Conservation (phyloP, 345 rosid species). For the Excoecaria agallocha region DNA sequence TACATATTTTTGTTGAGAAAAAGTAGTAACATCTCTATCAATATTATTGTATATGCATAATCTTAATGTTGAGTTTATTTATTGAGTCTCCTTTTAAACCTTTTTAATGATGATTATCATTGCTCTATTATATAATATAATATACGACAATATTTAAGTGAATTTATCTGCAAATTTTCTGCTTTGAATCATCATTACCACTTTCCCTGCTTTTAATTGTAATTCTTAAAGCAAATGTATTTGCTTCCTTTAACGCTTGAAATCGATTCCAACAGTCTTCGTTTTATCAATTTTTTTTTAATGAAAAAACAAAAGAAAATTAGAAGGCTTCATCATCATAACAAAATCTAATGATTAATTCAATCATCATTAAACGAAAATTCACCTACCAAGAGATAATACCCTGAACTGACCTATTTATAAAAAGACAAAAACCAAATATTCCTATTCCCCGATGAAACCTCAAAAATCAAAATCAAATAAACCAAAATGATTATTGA, state of each 20-base stretch:
- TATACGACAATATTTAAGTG: neutral
- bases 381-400: constrained; percentile 10
- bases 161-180: neutral
- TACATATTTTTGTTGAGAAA: no score
- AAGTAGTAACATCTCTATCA: no score
- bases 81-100: no score
- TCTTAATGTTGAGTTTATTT: no score
- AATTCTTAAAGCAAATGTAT: neutral
- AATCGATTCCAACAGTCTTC: neutral
- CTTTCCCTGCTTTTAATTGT: neutral
- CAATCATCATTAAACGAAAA: constrained; percentile 10
- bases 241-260: neutral
- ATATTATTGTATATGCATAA: no score
- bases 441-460: no score
- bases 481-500: no score
- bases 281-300: neutral
- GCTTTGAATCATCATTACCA: neutral
- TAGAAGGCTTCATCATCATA: neutral
- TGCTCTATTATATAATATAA: neutral
- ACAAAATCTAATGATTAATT: neutral
- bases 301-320: neutral
- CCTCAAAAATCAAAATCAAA: no score
- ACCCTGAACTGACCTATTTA: neutral
- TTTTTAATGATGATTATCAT: neutral
- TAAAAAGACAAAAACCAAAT: no score